A percentile compares a stretch with the other conserved stretches of the same genome.
Conservation (phyloP, 2,329 filamentous ascomycete species). For the Alternaria arbusti region DNA sequence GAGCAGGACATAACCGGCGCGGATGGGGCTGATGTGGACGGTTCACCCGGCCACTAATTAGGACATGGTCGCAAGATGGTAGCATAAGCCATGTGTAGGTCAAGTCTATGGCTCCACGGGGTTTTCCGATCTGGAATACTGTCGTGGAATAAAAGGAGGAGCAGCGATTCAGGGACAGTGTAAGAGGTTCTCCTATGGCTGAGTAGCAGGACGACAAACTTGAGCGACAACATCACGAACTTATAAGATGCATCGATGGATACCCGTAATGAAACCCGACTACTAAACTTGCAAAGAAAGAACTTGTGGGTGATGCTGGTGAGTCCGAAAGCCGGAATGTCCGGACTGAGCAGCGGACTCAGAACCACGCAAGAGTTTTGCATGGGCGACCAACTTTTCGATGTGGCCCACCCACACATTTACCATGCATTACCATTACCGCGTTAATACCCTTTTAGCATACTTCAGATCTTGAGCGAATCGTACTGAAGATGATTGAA, state of each 20-base stretch:
- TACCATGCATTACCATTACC: too few relatives aligned
- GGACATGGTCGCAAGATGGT: neutral
- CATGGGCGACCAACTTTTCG: neutral
- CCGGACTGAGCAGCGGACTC: neutral
- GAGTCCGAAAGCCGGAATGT: accelerated
- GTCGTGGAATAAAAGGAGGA: neutral
- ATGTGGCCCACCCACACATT: too few relatives aligned
- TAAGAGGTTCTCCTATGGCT: neutral
- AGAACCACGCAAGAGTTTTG: neutral
- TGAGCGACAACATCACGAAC: neutral
- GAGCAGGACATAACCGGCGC: neutral
- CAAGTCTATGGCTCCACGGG: neutral
- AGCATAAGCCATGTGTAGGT: neutral
- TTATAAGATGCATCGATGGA: neutral
- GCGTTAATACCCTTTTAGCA: too few relatives aligned
- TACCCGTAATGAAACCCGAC: neutral
- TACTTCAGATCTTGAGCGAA: too few relatives aligned
- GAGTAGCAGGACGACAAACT: accelerated
- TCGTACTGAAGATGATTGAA: neutral
- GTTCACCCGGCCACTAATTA: neutral
- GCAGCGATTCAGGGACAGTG: neutral
- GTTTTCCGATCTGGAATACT: accelerated
- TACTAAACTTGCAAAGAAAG: neutral
- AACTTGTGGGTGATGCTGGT: accelerated
- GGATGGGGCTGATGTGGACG: neutral